Evolutionary conservation across 202 grass and related monocot genomes (phyloP).

Genomic region (Setaria italica): DNA sequence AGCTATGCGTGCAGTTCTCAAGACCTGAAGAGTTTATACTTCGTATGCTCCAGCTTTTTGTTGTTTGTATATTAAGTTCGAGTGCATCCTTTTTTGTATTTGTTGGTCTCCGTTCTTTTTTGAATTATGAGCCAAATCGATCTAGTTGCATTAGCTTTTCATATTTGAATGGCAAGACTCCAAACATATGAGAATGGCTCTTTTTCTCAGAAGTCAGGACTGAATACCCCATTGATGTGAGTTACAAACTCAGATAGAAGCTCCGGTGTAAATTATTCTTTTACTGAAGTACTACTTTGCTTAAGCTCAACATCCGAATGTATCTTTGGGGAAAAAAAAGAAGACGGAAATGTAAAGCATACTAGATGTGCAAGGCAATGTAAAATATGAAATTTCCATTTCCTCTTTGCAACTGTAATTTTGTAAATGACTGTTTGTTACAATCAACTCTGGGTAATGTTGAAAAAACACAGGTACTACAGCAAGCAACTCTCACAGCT

Average conservation of each 20-base stretch:
- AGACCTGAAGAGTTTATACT: background rate
- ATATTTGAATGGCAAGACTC: background rate
- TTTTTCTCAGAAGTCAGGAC: background rate
- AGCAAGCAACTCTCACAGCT: background rate
- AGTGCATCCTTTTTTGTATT: conserved; percentile 3
- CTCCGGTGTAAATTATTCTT: background rate
- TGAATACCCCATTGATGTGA: background rate
- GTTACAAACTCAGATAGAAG: background rate
- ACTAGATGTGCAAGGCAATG: background rate
- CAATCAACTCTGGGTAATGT: conserved; percentile 38
- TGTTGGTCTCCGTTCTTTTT: background rate
- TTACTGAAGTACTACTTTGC: background rate
- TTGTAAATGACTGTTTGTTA: conserved; percentile 26
- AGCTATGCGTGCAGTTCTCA: conserved; percentile 4
- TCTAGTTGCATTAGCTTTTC: background rate
- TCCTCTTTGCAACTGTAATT: conserved; percentile 2
- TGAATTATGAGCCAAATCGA: background rate
- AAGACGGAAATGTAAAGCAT: background rate
- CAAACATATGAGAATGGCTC: background rate
- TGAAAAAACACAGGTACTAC: conserved; percentile 29
- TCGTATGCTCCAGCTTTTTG: background rate
- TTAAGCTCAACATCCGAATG: background rate
- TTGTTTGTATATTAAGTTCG: background rate
- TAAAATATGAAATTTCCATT: conserved; percentile 31
- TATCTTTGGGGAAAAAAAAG: no score